Conservation (phyloP, 139 green algal genomes). For the Coccomyxa sp. region DNA sequence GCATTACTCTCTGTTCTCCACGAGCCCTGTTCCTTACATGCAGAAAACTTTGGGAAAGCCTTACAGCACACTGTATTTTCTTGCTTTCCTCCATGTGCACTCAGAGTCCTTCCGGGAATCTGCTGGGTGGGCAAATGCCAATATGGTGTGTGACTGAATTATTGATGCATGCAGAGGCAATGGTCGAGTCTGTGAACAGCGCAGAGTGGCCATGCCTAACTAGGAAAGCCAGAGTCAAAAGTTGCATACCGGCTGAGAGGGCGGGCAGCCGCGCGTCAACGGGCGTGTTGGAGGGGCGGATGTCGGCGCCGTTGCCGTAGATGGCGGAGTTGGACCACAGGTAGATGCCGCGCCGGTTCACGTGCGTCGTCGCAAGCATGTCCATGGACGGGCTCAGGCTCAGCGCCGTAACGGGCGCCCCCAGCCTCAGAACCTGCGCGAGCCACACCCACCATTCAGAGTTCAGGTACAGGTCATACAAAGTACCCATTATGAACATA, state of each 20-base stretch:
- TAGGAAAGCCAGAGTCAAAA: no score
- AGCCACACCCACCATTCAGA: background rate
- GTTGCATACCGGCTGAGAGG: conserved; percentile 9
- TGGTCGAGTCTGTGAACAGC: no score
- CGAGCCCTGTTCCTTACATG: no score
- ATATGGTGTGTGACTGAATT: no score
- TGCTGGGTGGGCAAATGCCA: no score
- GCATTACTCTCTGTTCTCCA: no score
- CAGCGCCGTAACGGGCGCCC: conserved; percentile 62
- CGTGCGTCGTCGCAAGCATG: conserved; percentile 90
- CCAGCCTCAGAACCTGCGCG: conserved; percentile 71
- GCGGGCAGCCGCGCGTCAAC: conserved; percentile 46
- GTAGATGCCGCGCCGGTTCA: conserved; percentile 84
- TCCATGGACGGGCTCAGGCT: conserved; percentile 70
- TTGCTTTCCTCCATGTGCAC: no score
- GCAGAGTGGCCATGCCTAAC: no score
- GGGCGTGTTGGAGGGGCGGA: conserved; percentile 24
- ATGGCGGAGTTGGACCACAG: conserved; percentile 86
- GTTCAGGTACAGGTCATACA: background rate
- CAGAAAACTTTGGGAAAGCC: no score
- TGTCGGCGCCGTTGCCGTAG: conserved; percentile 52
- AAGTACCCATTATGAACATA: background rate
- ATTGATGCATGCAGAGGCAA: no score
- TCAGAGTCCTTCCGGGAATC: no score
- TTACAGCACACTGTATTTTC: no score